phyloP scores from a whole-genome alignment of 2,329 filamentous ascomycete genomes.

The Alternaria sp. region DNA sequence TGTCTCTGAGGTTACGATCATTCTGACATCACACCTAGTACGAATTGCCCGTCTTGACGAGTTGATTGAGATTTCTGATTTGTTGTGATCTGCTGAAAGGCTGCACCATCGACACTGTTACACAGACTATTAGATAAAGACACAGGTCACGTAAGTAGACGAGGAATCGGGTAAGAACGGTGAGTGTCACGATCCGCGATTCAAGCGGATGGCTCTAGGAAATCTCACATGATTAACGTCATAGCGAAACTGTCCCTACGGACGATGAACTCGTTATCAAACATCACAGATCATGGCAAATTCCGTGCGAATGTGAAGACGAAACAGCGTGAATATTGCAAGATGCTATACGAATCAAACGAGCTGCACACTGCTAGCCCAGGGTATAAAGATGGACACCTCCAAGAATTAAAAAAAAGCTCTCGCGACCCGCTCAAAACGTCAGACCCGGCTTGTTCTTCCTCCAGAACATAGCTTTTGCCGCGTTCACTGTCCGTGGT shows the following conservation, averaged over 20 bases:
- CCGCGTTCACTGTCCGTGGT: slow-evolving; percentile 31
- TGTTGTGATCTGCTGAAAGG: no score
- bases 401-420: not conserved
- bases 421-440: not conserved
- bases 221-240: not conserved
- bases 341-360: not conserved
- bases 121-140: no score
- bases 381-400: slow-evolving; percentile 18
- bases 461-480: slow-evolving; percentile 40
- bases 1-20: not conserved
- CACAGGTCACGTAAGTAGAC: no score
- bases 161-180: not conserved
- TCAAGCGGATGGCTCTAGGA: not conserved
- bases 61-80: no score
- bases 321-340: not conserved
- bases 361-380: slow-evolving; percentile 16
- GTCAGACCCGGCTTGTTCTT: slow-evolving; percentile 26
- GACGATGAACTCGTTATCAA: not conserved
- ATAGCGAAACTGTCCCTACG: not conserved
- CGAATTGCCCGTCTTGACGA: not conserved
- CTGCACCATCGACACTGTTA: no score
- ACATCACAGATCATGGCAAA: not conserved
- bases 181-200: not conserved
- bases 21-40: not conserved
- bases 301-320: not conserved